Evolutionary conservation across 345 rosid species (phyloP), one percentile per base, ranked within the genome.

Genomic region (Gossypium rotundifolium): DNA sequence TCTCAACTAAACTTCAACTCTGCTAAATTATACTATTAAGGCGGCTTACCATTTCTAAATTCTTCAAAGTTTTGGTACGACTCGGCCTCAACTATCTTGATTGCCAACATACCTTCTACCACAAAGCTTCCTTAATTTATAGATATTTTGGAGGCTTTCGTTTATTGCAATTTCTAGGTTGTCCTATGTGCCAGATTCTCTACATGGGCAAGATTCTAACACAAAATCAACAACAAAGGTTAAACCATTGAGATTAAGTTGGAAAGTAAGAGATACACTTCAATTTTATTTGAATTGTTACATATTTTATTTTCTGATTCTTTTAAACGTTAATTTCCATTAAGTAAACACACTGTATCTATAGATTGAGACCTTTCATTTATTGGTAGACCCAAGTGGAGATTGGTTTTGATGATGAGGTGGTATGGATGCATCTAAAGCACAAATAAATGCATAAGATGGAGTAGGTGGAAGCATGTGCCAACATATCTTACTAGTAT

Each of bases 31-130:
- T 65, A 57, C 13, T 57, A 63, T 8, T 20, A 62, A 14, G 25
- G 5, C 17, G 62, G 62, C 53, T 78, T 76, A 86, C 91, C 93
- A 73, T 87, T 87, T 77, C 87, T 81, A 62, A 89, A 90, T 73
- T 88, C 90, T 73, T 84, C 85, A 46, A 73, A 11, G 74, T 76
- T 87, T 48, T 83, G 90, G 80, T 77, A 83, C 3, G 90, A 86
- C 52, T 79, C 78, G 80, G 81, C 81, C 22, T 76, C 90, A 38
- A 87, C 84, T 77, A 54, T 87, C 83, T 86, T 89, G 72, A 86
- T 86, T 25, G 90, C 91, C 42, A 86, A 77, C 5, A 49, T 79
- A 29, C 81, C 84, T 52, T 85, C 82, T 1, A 13, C 74, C 1
- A 77, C 83, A 59, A 86, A 85, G 5, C 46, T 74, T 44, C 89